Base-by-base conservation (phyloP, 169 alveolate genomes). In the Plasmodium ovale region DNA sequence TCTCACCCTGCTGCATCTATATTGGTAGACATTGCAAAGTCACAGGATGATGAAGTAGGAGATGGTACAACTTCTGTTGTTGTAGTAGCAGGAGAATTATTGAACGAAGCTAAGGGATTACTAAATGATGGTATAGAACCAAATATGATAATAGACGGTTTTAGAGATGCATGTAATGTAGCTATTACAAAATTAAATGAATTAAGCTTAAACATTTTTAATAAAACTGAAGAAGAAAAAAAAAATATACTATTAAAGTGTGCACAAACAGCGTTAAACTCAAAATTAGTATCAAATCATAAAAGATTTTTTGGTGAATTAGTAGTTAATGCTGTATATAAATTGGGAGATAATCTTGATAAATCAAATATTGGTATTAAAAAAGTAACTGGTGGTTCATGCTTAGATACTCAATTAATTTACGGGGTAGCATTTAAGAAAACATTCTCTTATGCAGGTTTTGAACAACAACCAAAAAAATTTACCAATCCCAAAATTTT, bases 401-500 rank as follows among this genome's bases (percentile, higher is more conserved):
- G 94, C 70, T 47, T 79, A 16, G 98, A 98, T 88, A 96, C 99
- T 25, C 94, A 95, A 79, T 92, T 98, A 19, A 97, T 98, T 47
- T 96, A 96, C 53, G 99, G 99, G 9, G 99, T 98, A 31, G 99
- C 99, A 6, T 98, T 98, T 91, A 97, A 97, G 88, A 98, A 98
- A 91, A 98, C 99, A n/a, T 98, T 98, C 94, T 97, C 99, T 12
- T 98, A 98, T 93, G 99, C 99, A 25, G 99, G 99, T 23, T 98
- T 98, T 87, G 99, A 98, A 88, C 98, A 98, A 93, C 99, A 98
- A 93, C 99, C 99, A 21, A 98, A 98, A 90, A 95, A 91, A 64
- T 97, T 98, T 89, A 73, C 62, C 25, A 94, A 97, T 92, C 99
- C 99, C 1, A 98, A 97, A 90, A 97, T 98, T 16, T 95, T 98